These are phyloP conservation scores for Trametes cingulata DNA, from an alignment of 768 basidiomycete species.

Conservation along the genomic window DNA sequence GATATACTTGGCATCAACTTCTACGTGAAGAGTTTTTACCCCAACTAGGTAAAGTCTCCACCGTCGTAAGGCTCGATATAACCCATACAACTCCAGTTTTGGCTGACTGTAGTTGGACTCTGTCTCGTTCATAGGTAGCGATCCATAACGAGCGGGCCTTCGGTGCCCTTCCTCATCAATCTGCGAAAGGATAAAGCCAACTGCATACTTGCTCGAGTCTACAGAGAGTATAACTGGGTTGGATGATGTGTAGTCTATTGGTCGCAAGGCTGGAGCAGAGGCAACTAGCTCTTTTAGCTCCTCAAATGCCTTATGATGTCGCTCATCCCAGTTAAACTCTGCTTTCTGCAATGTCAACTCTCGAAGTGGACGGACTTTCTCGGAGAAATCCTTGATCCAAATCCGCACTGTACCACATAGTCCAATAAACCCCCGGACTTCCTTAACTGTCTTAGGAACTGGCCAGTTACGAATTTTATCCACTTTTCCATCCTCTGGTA, in stretches of 20 bases:
- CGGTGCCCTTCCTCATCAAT: conserved; percentile 18
- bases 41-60: conserved; percentile 30
- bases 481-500: conserved; percentile 14
- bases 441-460: conserved; percentile 6
- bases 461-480: conserved; percentile 20
- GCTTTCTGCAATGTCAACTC: conserved; percentile 23
- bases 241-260: conserved; percentile 35
- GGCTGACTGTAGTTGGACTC: conserved; percentile 31
- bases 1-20: too few relatives aligned
- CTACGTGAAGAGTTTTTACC: too few relatives aligned
- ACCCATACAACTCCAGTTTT: conserved; percentile 32
- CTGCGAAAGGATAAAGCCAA: conserved; percentile 43
- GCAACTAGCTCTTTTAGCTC: conserved; percentile 32
- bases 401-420: conserved; percentile 21
- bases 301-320: conserved; percentile 31
- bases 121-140: conserved; percentile 33
- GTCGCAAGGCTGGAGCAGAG: conserved; percentile 30
- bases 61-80: conserved; percentile 25
- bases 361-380: conserved; percentile 7
- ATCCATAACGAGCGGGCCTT: conserved; percentile 35
- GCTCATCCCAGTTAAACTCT: conserved; percentile 34
- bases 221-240: too few relatives aligned
- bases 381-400: conserved; percentile 22
- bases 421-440: conserved; percentile 24
- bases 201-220: conserved; percentile 37